Base-by-base conservation (phyloP, 352 stramenopile species). In the Elongisporangium prolatum region DNA sequence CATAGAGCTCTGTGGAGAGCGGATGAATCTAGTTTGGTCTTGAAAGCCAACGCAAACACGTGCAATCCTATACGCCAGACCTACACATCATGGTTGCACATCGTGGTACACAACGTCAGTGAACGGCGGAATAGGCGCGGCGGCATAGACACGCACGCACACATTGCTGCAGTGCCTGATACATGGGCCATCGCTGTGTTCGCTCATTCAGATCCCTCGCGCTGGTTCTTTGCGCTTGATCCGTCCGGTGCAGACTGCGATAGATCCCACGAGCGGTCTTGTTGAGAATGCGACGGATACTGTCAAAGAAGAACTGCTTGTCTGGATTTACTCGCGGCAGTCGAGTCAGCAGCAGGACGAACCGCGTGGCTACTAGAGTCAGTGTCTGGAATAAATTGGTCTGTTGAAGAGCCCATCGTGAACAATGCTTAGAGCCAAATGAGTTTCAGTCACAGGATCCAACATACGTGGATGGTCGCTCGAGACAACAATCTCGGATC, bases 301-400 rank as follows among this genome's bases (percentile, higher is more conserved):
- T 68, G 14, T 61, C 37, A 34, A 70, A 56, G 40, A 90, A 79
- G 56, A 88, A 89, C 2, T 52, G 48, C 63, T 65, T 74, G 22
- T 64, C 59, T 40, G 37, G 50, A 34, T 78, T 84, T 17, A 77
- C 69, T 28, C 84, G 82, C 4, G 78, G 78, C 37, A 88, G 58
- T 68, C 83, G 84, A 24, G 82, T 59, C 21, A 82, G 54, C 37
- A 91, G 63, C 50, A 80, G 48, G 4, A 64, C 59, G 54, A 91
- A 89, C 17, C 80, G 77, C 8, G 81, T 58, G 1, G 76, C 78
- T 25, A 71, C 60, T 17, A 89, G 60, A 11, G 73, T 52, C 5
- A 81, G 25, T 59, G 86, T 73, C 59, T 91, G 80, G 50, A 83
- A 91, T 7, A 86, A 10, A 37, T 91, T 91, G 6, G 86, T 21